These are phyloP conservation scores for Erodium maritimum DNA, from an alignment of 345 rosid genomes.

Conservation along the genomic window DNA sequence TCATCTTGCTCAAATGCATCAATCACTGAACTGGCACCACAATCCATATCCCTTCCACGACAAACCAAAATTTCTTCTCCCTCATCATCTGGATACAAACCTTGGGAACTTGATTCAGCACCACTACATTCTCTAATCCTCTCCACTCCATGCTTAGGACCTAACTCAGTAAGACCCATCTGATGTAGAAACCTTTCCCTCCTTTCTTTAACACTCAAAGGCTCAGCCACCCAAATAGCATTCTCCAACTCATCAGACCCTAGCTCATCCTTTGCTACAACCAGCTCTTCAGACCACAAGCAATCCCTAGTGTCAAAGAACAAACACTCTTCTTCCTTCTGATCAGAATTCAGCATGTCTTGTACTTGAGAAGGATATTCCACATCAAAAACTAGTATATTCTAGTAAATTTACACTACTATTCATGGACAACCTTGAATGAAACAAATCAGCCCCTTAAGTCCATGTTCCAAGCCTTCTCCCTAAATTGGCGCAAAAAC, in stretches of 20 bases:
- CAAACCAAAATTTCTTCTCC: constrained; percentile 16
- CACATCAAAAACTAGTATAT: constrained; percentile 18
- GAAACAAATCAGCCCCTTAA: constrained; percentile 20
- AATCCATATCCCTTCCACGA: constrained; percentile 29
- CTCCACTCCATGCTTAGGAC: constrained; percentile 8
- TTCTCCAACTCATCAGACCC: constrained; percentile 14
- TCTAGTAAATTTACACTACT: not conserved
- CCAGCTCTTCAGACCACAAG: constrained; percentile 22
- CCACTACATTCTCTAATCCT: constrained; percentile 36
- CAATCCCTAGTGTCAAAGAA: constrained; percentile 60
- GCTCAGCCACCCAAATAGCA: constrained; percentile 54
- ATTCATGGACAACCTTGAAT: constrained; percentile 10
- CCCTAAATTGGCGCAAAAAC: constrained; percentile 10
- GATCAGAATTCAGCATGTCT: constrained; percentile 41
- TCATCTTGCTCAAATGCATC: constrained; percentile 29
- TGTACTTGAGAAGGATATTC: constrained; percentile 14
- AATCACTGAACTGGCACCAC: constrained; percentile 28
- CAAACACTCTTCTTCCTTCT: constrained; percentile 31
- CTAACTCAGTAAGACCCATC: constrained; percentile 37
- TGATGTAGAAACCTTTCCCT: constrained; percentile 35
- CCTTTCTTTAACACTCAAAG: constrained; percentile 55
- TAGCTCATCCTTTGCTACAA: constrained; percentile 21
- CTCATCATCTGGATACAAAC: not conserved
- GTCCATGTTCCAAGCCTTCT: constrained; percentile 42
- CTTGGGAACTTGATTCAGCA: constrained; percentile 31